These are phyloP conservation scores for Acmispon strigosus DNA, from an alignment of 306 rosid species.

Conservation along the genomic window DNA sequence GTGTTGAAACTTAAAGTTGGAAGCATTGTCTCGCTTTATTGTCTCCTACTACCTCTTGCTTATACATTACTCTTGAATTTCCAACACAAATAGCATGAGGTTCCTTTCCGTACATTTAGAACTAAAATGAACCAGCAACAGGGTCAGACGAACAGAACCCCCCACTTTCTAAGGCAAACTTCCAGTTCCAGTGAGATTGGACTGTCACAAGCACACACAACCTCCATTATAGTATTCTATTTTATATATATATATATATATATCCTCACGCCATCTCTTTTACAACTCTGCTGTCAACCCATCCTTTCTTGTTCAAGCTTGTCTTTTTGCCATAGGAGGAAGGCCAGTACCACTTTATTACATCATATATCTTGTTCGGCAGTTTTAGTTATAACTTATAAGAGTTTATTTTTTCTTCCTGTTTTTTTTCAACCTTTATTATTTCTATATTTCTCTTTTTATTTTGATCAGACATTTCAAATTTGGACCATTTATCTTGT, in stretches of 20 bases:
- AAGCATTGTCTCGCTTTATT: conserved; percentile 22
- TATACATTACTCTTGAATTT: conserved; percentile 36
- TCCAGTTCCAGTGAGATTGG: background rate
- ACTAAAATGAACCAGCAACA: conserved; percentile 12
- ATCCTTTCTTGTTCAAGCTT: too few species aligned
- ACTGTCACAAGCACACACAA: background rate
- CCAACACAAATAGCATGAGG: conserved; percentile 35
- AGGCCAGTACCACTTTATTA: too few species aligned
- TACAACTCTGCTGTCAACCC: too few species aligned
- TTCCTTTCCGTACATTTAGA: background rate
- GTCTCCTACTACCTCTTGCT: background rate
- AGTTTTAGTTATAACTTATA: too few species aligned
- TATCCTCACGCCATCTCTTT: conserved; percentile 41
- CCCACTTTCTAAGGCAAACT: conserved; percentile 50
- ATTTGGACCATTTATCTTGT: too few species aligned
- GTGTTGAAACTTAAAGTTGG: conserved; percentile 32
- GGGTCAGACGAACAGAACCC: conserved; percentile 21
- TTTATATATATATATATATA: too few species aligned
- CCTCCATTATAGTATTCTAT: background rate
- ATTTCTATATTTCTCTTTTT: too few species aligned
- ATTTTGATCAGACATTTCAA: too few species aligned
- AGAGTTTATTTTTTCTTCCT: too few species aligned
- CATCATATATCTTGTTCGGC: too few species aligned
- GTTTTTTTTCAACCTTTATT: too few species aligned
- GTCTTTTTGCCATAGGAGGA: too few species aligned